Conservation (phyloP, 192 early-diverging fungal species). For the Chytriomyces confervae region DNA sequence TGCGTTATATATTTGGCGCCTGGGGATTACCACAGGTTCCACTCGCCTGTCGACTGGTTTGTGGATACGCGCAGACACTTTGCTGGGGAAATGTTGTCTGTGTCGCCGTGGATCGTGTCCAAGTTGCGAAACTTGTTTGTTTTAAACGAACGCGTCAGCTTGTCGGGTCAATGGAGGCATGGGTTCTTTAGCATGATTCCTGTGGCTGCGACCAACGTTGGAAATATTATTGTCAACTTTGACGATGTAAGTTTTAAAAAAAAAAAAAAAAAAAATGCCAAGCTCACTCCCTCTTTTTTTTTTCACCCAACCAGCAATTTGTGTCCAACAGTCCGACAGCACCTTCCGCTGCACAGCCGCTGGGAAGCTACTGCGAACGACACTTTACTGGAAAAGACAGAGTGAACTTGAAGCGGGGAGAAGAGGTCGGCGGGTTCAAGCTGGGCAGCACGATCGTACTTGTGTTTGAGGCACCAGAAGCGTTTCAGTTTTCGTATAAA, state of each 20-base stretch:
- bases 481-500: slow-evolving; percentile 76
- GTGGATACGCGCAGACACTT: slow-evolving; percentile 91
- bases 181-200: slow-evolving; percentile 97
- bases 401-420: slow-evolving; percentile 73
- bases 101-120: slow-evolving; percentile 89
- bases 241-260: slow-evolving; percentile 68
- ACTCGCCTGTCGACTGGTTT: slow-evolving; percentile 95
- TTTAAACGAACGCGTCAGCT: slow-evolving; percentile 93
- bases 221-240: slow-evolving; percentile 93
- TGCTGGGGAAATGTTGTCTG: slow-evolving; percentile 92
- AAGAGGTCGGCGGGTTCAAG: slow-evolving; percentile 95
- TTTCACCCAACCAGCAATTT: slow-evolving; percentile 39
- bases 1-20: slow-evolving; percentile 96
- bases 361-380: slow-evolving; percentile 78
- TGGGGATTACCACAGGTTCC: slow-evolving; percentile 99
- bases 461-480: slow-evolving; percentile 91
- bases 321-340: slow-evolving; percentile 53
- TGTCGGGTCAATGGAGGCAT: slow-evolving; percentile 88
- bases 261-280: not conserved
- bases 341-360: slow-evolving; percentile 42
- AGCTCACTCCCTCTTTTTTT: not conserved
- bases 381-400: slow-evolving; percentile 71
- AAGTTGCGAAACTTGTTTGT: slow-evolving; percentile 90
- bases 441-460: slow-evolving; percentile 95
- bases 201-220: slow-evolving; percentile 98